phyloP scores from a whole-genome alignment of 2,329 filamentous ascomycete species.

The Fusarium keratoplasticum region DNA sequence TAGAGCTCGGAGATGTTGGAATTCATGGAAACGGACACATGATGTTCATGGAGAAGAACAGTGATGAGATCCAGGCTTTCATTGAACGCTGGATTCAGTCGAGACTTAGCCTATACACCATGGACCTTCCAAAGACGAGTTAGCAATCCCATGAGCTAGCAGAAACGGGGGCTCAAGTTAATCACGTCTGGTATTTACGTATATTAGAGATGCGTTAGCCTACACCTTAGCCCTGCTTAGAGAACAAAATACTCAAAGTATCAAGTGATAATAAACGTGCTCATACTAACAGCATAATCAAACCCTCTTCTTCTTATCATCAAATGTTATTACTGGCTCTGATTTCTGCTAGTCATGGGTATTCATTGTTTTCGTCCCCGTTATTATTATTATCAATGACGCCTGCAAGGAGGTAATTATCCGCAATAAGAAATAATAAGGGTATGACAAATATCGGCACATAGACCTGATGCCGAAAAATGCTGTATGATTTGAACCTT shows the following conservation, averaged over 20 bases:
- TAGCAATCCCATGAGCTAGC: neutral
- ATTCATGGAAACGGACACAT: slow-evolving; percentile 41
- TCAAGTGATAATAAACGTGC: neutral
- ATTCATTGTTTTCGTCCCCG: too few relatives aligned
- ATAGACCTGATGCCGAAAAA: neutral
- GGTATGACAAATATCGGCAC: neutral
- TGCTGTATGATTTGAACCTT: neutral
- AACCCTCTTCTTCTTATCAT: neutral
- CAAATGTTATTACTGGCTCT: neutral
- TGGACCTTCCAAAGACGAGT: neutral
- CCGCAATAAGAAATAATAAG: too few relatives aligned
- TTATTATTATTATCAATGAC: too few relatives aligned
- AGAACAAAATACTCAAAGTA: neutral
- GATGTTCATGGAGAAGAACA: slow-evolving; percentile 43
- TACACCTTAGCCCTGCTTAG: neutral
- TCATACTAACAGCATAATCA: neutral
- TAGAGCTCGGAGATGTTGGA: slow-evolving; percentile 32
- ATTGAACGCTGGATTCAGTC: slow-evolving; percentile 31
- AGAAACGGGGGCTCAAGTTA: neutral
- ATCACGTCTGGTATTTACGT: neutral
- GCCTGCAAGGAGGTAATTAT: too few relatives aligned
- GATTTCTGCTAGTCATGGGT: too few relatives aligned
- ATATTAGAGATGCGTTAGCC: neutral
- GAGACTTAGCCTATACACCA: neutral
- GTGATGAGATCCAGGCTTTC: slow-evolving; percentile 27